Conservation (phyloP, 1,284 basidiomycete genomes). For the Sutorius eximius region DNA sequence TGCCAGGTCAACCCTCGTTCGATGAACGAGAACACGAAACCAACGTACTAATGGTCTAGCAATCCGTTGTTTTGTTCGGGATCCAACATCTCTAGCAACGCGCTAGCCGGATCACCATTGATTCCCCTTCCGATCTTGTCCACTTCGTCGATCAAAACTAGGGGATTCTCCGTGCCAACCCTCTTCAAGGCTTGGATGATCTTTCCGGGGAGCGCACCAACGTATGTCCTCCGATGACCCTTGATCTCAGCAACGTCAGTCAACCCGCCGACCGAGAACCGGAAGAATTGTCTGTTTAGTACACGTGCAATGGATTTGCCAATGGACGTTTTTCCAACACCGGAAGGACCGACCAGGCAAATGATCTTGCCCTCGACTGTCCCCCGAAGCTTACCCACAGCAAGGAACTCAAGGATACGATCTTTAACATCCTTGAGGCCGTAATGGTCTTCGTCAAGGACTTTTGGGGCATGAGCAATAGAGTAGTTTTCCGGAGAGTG, state of each 20-base stretch:
- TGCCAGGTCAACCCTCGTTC: constrained; percentile 7
- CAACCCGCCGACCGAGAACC: constrained; percentile 95
- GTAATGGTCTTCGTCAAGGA: constrained; percentile 96
- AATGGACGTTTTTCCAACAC: constrained; percentile 94
- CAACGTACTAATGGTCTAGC: constrained; percentile 87
- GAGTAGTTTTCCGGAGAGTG: constrained; percentile 95
- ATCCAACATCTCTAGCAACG: constrained; percentile 95
- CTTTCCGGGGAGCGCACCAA: constrained; percentile 95
- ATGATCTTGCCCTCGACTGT: constrained; percentile 99
- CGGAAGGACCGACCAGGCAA: constrained; percentile 94
- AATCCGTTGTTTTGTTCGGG: constrained; percentile 97
- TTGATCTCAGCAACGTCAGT: constrained; percentile 99
- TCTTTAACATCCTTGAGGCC: constrained; percentile 96
- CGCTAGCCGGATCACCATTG: constrained; percentile 95
- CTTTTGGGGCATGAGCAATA: constrained; percentile 79
- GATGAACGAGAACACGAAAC: not conserved
- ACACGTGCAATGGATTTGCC: constrained; percentile 94
- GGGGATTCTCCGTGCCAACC: constrained; percentile 95
- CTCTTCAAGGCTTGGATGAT: constrained; percentile 97
- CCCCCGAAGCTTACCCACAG: constrained; percentile 94
- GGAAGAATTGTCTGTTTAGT: constrained; percentile 86
- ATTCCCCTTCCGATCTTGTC: constrained; percentile 98
- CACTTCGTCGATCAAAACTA: constrained; percentile 96
- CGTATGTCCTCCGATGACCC: constrained; percentile 95
- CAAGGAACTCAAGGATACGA: constrained; percentile 96